Evolutionary conservation across 2,329 filamentous ascomycete species (phyloP), one percentile per base, ranked within the genome.

Genomic region (Fusarium zealandicum): DNA sequence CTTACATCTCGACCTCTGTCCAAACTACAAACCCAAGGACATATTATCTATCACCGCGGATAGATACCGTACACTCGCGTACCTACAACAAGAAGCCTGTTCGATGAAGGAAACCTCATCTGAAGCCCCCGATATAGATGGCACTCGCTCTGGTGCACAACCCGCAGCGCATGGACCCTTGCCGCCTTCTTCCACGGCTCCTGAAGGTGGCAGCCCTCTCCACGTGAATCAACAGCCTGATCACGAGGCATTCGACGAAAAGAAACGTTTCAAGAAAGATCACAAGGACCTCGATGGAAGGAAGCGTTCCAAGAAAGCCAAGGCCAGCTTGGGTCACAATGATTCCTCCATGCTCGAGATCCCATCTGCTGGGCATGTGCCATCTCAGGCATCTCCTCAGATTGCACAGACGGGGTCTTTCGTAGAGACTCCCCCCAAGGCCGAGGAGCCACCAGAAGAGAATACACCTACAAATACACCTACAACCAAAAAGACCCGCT

Each of bases 41-140:
- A 31, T 10, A 7, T 31, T 36, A 43, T 22, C 40, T 59, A 51
- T 61, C 49, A 37, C 37, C 43, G 58, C 57, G 20, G 41, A 56
- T 28, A 42, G n/a, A 33, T 31, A 36, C 25, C 32, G 35, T 51
- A 27, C 32, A 33, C 33, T 31, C 40, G 41, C 45, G 57, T 46
- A 41, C 45, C 41, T 38, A 36, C 8, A 33, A 27, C 8, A 18
- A 35, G 57, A 64, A 56, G 43, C 63, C 76, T 75, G 68, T 78
- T 85, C 83, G 82, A 86, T 86, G 83, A 86, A 83, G 81, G 76
- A 84, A 80, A 75, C 75, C 75, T 82, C 77, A 64, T 73, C 80
- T 75, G 77, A 81, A 63, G 72, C 77, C 70, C 77, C 80, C 73
- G 76, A 78, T 72, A 77, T 77, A 83, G 78, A 82, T 79, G 78